Evolutionary conservation across 768 basidiomycete species (phyloP).

Genomic region (Rhodocollybia butyracea): DNA sequence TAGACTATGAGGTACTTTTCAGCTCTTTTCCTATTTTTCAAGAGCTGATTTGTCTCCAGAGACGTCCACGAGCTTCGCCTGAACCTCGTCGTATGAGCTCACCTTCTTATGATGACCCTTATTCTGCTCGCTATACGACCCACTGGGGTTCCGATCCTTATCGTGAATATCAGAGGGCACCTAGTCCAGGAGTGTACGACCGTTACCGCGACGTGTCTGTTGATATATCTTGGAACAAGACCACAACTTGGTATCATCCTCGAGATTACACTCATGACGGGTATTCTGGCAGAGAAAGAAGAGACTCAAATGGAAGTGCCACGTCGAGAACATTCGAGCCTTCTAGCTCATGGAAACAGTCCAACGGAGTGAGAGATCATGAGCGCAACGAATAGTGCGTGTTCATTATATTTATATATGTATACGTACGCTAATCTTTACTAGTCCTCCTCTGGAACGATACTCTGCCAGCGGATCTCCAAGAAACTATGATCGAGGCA

Average conservation of each 20-base stretch:
- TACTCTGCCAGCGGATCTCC: constrained; percentile 11
- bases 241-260: constrained; percentile 1
- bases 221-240: not conserved
- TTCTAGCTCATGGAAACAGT: constrained; percentile 67
- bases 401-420: constrained; percentile 18
- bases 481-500: constrained; percentile 1
- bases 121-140: not conserved
- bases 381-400: constrained; percentile 7
- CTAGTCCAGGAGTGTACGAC: constrained; percentile 5
- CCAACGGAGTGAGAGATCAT: constrained; percentile 24
- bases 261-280: constrained; percentile 1
- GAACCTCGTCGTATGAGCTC: constrained; percentile 3
- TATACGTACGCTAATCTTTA: constrained; percentile 5
- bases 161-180: constrained; percentile 1
- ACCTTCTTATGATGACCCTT: not conserved
- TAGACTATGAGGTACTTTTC: constrained; percentile 16
- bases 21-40: not conserved
- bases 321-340: constrained; percentile 68
- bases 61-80: constrained; percentile 15
- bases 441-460: constrained; percentile 1
- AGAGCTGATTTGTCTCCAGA: constrained; percentile 24
- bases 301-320: not conserved
- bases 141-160: not conserved
- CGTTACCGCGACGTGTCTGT: constrained; percentile 5
- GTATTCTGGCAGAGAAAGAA: not conserved